Percentiles rank a stretch among this genome's conserved stretches.
phyloP scores from a whole-genome alignment of 345 rosid species.

The Eucalyptus melliodora region DNA sequence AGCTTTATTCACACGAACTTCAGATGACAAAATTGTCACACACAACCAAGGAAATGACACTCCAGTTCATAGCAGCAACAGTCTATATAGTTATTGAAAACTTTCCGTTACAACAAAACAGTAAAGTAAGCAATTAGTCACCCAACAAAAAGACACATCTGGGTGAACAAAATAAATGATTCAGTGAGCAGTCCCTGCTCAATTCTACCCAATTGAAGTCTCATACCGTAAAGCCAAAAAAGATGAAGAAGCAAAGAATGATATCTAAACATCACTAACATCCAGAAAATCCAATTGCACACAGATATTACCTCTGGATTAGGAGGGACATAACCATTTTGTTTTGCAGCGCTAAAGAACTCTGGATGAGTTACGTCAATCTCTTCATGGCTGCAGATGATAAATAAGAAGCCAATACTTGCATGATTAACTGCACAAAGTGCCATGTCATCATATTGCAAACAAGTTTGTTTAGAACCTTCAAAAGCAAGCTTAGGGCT shows the following conservation, averaged over 20 bases:
- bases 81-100: background rate
- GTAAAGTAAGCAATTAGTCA: background rate
- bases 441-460: background rate
- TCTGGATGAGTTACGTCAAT: constrained; percentile 95
- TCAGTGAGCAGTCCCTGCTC: background rate
- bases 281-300: background rate
- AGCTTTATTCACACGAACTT: background rate
- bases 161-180: background rate
- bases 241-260: background rate
- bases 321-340: constrained; percentile 87
- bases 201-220: background rate
- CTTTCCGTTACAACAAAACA: background rate
- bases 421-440: background rate
- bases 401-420: background rate
- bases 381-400: constrained; percentile 71
- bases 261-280: background rate
- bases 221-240: background rate
- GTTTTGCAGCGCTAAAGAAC: constrained; percentile 79
- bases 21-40: background rate
- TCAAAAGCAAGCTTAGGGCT: background rate
- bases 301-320: constrained; percentile 51
- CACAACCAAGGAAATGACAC: background rate
- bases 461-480: background rate
- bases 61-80: background rate
- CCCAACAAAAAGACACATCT: background rate